phyloP scores from a whole-genome alignment of 257 asterid species.

The Jacaranda copaia region DNA sequence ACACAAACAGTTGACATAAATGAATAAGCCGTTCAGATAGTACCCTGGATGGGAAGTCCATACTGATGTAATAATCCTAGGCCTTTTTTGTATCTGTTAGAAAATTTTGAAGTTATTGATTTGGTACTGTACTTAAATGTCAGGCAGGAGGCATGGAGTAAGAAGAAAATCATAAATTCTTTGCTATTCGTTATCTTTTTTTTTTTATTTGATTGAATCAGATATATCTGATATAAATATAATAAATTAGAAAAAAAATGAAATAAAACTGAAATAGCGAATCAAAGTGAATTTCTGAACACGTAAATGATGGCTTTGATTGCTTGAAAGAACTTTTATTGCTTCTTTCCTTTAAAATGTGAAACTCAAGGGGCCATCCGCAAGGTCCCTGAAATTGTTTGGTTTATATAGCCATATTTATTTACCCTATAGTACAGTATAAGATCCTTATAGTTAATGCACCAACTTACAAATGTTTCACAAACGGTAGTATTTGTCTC shows the following conservation, averaged over 20 bases:
- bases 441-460: slow-evolving; percentile 2
- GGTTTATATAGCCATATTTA: background rate
- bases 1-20: slow-evolving; percentile 8
- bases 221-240: too few species aligned
- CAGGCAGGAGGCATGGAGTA: too few species aligned
- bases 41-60: background rate
- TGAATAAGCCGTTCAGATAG: slow-evolving; percentile 27
- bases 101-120: slow-evolving; percentile 21
- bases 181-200: background rate
- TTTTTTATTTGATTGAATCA: background rate
- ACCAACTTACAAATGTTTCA: background rate
- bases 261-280: too few species aligned
- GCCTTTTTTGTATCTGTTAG: slow-evolving; percentile 16
- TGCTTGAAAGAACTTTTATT: slow-evolving; percentile 1
- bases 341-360: slow-evolving; percentile 7
- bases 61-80: slow-evolving; percentile 38
- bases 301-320: slow-evolving; percentile 2
- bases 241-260: too few species aligned
- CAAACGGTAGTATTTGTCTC: background rate
- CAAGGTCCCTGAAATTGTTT: slow-evolving; percentile 16
- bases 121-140: slow-evolving; percentile 24
- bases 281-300: background rate
- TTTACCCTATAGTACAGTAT: background rate
- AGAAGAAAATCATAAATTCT: background rate
- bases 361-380: slow-evolving; percentile 1